Evolutionary conservation across 768 basidiomycete genomes (phyloP).

Genomic region (Lactifluus volemus): DNA sequence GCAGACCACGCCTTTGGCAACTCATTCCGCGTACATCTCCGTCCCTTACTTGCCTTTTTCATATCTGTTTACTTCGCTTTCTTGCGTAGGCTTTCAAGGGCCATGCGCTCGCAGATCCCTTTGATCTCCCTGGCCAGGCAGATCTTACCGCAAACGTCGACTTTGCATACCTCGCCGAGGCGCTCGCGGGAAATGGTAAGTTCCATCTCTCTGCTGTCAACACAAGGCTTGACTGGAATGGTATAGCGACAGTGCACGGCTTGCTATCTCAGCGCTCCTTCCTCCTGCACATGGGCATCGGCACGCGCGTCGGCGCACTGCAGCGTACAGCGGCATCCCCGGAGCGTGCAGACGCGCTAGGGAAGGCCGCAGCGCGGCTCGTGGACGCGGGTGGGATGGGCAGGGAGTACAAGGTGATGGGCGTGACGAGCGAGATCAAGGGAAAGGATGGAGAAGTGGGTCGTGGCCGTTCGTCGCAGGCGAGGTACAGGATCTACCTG

Average conservation of each 20-base stretch:
- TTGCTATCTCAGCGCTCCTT: conserved; percentile 72
- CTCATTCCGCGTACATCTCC: conserved; percentile 65
- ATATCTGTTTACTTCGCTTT: background rate
- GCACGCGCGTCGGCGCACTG: conserved; percentile 55
- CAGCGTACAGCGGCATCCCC: conserved; percentile 39
- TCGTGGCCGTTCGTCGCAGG: conserved; percentile 25
- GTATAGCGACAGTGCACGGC: conserved; percentile 44
- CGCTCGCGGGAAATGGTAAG: conserved; percentile 57
- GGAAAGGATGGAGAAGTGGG: background rate
- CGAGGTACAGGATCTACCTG: background rate
- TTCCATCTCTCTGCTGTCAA: background rate
- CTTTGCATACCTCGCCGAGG: conserved; percentile 80
- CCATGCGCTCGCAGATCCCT: conserved; percentile 79
- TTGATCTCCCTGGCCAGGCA: conserved; percentile 75
- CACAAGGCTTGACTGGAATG: no score
- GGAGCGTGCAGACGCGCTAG: conserved; percentile 46
- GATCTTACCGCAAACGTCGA: conserved; percentile 98
- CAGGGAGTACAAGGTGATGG: conserved; percentile 74
- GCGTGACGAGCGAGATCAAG: conserved; percentile 29
- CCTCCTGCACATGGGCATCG: conserved; percentile 69
- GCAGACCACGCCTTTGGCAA: conserved; percentile 55
- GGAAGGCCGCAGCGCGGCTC: conserved; percentile 55
- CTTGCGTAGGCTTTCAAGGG: conserved; percentile 71
- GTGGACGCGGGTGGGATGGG: conserved; percentile 84
- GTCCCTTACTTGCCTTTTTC: background rate